Evolutionary conservation across 1,139 yeast genomes (phyloP).

Genomic region (Hyphopichia burtonii): DNA sequence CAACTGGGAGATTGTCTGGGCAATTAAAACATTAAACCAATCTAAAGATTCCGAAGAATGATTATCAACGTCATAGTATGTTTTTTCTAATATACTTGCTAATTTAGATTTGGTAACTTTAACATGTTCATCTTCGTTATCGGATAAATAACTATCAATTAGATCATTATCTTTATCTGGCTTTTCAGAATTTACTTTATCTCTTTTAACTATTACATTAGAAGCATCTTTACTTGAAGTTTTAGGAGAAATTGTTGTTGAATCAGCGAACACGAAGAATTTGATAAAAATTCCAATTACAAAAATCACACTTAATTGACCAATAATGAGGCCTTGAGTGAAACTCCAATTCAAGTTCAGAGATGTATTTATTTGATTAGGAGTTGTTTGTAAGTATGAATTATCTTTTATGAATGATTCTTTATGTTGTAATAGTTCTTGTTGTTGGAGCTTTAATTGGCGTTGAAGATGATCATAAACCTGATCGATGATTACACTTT

Average conservation of each 20-base stretch:
- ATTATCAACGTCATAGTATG: conserved; percentile 84
- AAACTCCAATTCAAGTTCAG: conserved; percentile 53
- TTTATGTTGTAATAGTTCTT: conserved; percentile 27
- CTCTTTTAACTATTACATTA: conserved; percentile 40
- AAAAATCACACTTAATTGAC: conserved; percentile 80
- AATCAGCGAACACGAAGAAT: conserved; percentile 88
- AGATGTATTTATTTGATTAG: neutral
- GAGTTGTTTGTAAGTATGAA: neutral
- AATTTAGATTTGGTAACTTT: conserved; percentile 15
- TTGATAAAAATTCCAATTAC: conserved; percentile 75
- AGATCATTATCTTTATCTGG: conserved; percentile 21
- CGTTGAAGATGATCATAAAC: conserved; percentile 23
- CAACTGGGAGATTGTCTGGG: conserved; percentile 84
- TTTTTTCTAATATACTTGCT: conserved; percentile 71
- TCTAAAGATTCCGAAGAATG: conserved; percentile 91
- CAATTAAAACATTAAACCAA: conserved; percentile 94
- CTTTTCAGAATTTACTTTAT: conserved; percentile 17
- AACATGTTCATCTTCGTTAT: conserved; percentile 1
- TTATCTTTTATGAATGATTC: conserved; percentile 21
- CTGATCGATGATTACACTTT: conserved; percentile 1
- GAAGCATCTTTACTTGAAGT: conserved; percentile 29
- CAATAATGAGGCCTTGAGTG: conserved; percentile 74
- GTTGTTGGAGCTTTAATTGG: conserved; percentile 33
- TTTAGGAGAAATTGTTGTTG: conserved; percentile 28
- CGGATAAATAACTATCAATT: conserved; percentile 11